Conservation (phyloP, 2,329 filamentous ascomycete species). For the Alternaria incomplexa region DNA sequence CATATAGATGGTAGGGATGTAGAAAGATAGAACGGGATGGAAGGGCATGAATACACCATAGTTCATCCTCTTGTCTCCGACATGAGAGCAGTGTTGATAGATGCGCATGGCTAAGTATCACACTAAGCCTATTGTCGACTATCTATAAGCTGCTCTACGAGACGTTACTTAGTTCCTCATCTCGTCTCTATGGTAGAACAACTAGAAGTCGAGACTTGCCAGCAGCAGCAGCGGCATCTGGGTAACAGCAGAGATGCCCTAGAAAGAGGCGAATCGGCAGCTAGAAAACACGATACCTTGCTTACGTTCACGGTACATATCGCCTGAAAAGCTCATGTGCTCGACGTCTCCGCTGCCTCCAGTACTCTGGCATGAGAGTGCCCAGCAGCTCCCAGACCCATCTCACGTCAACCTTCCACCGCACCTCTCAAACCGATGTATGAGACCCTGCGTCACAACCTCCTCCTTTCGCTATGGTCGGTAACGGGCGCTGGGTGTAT, state of each 20-base stretch:
- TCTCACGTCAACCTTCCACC: not conserved
- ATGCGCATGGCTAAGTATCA: too few relatives aligned
- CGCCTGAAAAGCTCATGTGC: not conserved
- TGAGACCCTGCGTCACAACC: fast-evolving
- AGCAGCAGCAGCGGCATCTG: too few relatives aligned
- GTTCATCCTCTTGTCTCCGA: too few relatives aligned
- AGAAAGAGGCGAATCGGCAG: not conserved
- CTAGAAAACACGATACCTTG: not conserved
- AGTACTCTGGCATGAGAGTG: not conserved
- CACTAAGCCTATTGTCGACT: too few relatives aligned
- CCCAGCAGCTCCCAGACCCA: not conserved
- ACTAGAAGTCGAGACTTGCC: too few relatives aligned
- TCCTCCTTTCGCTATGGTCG: not conserved
- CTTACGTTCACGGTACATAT: fast-evolving
- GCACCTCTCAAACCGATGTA: not conserved
- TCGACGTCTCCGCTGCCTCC: not conserved
- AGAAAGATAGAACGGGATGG: too few relatives aligned
- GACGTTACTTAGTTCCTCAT: too few relatives aligned
- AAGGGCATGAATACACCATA: too few relatives aligned
- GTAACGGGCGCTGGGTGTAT: not conserved
- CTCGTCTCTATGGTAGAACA: too few relatives aligned
- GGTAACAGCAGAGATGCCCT: too few relatives aligned
- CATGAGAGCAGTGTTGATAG: too few relatives aligned
- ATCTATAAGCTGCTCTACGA: too few relatives aligned
- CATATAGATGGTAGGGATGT: not conserved